These are phyloP conservation scores for Talaromyces verruculosus DNA, from an alignment of 2,329 filamentous ascomycete species.

Conservation along the genomic window DNA sequence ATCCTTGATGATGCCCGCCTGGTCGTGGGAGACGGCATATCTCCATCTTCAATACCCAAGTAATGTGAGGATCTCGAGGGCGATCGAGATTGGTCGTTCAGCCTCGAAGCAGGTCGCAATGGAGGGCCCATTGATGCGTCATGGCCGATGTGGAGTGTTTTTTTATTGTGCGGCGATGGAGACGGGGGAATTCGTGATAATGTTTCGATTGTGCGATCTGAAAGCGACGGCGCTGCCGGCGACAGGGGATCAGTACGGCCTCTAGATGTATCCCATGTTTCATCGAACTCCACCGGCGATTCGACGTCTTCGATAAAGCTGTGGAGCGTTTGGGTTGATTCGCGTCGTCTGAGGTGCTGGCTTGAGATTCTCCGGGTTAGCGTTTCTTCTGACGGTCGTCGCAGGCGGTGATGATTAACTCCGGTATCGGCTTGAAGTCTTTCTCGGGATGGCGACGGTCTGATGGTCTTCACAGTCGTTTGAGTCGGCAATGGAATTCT, in stretches of 20 bases:
- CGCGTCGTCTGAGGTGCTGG: constrained; percentile 24
- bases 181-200: constrained; percentile 76
- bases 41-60: constrained; percentile 56
- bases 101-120: constrained; percentile 61
- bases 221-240: constrained; percentile 50
- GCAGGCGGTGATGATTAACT: constrained; percentile 38
- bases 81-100: constrained; percentile 50
- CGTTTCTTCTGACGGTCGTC: constrained; percentile 41
- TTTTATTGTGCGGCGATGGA: constrained; percentile 64
- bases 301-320: constrained; percentile 26
- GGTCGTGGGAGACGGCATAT: constrained; percentile 33
- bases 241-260: constrained; percentile 19
- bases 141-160: constrained; percentile 70
- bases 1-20: constrained; percentile 38
- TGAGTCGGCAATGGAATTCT: constrained; percentile 53
- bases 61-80: constrained; percentile 48
- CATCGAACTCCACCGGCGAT: constrained; percentile 19
- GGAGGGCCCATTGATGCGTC: constrained; percentile 62
- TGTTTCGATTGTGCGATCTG: constrained; percentile 84
- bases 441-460: constrained; percentile 50
- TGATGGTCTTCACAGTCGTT: constrained; percentile 43
- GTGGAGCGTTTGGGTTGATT: constrained; percentile 26
- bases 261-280: constrained; percentile 12
- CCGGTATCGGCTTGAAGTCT: constrained; percentile 45
- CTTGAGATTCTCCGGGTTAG: constrained; percentile 25